Conservation (phyloP, 2,329 filamentous ascomycete genomes). For the Thyridium curvatum region DNA sequence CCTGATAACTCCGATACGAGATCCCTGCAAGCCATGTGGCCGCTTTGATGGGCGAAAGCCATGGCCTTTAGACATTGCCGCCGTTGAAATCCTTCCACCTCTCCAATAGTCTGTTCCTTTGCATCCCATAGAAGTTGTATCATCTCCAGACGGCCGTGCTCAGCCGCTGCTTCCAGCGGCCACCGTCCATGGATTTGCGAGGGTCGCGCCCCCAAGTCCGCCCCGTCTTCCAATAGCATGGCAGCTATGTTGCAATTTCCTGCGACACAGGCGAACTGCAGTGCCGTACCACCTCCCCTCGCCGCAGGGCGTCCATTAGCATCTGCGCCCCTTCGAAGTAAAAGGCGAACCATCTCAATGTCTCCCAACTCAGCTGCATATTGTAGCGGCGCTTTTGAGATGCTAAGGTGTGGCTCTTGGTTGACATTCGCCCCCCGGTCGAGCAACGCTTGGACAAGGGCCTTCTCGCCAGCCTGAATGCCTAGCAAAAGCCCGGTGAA, state of each 20-base stretch:
- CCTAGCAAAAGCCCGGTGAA: constrained; percentile 4
- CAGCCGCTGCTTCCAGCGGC: constrained; percentile 12
- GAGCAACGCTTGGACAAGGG: constrained; percentile 13
- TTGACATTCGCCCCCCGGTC: constrained; percentile 10
- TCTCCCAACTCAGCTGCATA: constrained; percentile 9
- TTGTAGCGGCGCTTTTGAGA: constrained; percentile 12
- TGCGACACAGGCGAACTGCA: constrained; percentile 12
- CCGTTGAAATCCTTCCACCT: too few species aligned
- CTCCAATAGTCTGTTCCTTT: too few species aligned
- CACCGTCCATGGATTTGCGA: constrained; percentile 8
- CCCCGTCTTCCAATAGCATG: constrained; percentile 6
- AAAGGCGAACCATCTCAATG: constrained; percentile 9
- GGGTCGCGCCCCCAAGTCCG: constrained; percentile 3
- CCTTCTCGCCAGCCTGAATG: constrained; percentile 1
- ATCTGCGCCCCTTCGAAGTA: constrained; percentile 11
- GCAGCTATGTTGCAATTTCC: constrained; percentile 12
- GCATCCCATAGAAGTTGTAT: constrained; percentile 12
- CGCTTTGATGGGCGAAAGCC: too few species aligned
- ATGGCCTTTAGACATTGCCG: too few species aligned
- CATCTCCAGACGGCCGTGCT: constrained; percentile 13
- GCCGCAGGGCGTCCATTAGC: constrained; percentile 8
- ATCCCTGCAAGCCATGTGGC: too few species aligned
- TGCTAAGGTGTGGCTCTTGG: constrained; percentile 2
- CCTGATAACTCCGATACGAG: too few species aligned
- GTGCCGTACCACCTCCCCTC: constrained; percentile 8